These are phyloP conservation scores for Vigna mungo DNA, from an alignment of 306 rosid genomes.

Conservation along the genomic window DNA sequence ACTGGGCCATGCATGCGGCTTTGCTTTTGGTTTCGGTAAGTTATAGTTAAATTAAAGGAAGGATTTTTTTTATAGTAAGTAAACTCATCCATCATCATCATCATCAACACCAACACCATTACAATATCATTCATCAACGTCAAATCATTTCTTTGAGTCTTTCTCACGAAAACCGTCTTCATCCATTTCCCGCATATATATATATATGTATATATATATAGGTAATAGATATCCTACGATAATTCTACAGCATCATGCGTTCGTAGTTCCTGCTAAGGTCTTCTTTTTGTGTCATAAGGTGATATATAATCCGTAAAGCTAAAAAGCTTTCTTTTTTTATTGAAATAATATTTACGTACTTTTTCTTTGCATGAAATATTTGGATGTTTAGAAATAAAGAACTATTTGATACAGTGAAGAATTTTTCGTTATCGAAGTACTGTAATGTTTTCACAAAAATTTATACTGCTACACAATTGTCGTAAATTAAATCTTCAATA, in stretches of 20 bases:
- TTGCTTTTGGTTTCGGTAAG: background rate
- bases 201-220: background rate
- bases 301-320: background rate
- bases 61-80: background rate
- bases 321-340: background rate
- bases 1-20: slow-evolving; percentile 6
- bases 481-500: no score
- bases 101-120: no score
- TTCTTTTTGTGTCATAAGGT: background rate
- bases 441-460: no score
- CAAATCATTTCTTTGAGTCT: slow-evolving; percentile 23
- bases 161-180: slow-evolving; percentile 21
- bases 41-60: background rate
- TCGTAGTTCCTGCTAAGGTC: no score
- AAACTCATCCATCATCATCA: background rate
- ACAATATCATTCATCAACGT: background rate
- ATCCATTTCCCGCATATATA: background rate
- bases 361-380: background rate
- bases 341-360: background rate
- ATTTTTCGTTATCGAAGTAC: no score
- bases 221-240: background rate
- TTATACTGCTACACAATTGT: no score
- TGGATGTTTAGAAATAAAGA: no score
- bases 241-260: background rate
- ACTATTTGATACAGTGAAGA: no score